Evolutionary conservation across 441 rosid species (phyloP).

Genomic region (Corymbia citriodora): DNA sequence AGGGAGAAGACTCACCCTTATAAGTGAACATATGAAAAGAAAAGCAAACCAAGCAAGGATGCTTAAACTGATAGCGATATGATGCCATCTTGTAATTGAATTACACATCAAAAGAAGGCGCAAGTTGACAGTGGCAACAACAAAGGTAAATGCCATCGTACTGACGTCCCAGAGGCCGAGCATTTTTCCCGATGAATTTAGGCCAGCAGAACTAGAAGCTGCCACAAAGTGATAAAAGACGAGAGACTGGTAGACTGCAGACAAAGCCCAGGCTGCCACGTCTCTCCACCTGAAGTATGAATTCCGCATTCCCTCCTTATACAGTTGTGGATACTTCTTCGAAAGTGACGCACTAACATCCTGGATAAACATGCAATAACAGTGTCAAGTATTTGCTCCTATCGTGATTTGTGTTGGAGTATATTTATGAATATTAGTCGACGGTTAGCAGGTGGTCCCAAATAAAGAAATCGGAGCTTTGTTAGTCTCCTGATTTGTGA

Average conservation of each 20-base stretch:
- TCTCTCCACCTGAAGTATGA: constrained; percentile 86
- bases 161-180: constrained; percentile 97
- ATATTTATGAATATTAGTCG: neutral
- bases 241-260: constrained; percentile 82
- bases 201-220: constrained; percentile 46
- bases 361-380: constrained; percentile 24
- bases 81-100: constrained; percentile 78
- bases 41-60: constrained; percentile 85
- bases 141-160: constrained; percentile 92
- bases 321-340: constrained; percentile 82
- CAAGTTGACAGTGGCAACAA: constrained; percentile 82
- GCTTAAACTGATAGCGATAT: constrained; percentile 87
- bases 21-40: constrained; percentile 70
- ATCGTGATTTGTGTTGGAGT: neutral
- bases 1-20: constrained; percentile 44
- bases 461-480: neutral
- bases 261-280: constrained; percentile 75
- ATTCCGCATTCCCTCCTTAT: constrained; percentile 81
- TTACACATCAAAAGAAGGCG: constrained; percentile 98
- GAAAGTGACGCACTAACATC: constrained; percentile 93
- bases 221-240: constrained; percentile 67
- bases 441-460: neutral
- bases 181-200: constrained; percentile 70
- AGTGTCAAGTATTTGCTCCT: neutral
- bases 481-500: neutral